Percentiles rank a stretch among this genome's conserved stretches.
Conservation (phyloP, 805 yeast genomes). For the Candida ponderosae region DNA sequence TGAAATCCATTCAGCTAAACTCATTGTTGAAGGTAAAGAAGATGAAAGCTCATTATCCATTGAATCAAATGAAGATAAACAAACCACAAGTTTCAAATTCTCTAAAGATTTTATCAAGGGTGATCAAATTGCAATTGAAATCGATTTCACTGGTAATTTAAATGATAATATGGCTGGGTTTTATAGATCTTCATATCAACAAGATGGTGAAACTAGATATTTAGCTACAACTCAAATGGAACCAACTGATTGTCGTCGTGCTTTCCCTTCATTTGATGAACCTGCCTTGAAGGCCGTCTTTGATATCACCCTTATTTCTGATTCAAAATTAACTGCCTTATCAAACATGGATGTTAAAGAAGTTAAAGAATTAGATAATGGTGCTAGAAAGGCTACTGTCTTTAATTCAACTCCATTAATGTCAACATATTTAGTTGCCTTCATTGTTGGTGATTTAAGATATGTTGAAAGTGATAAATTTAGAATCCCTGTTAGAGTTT, state of each 20-base stretch:
- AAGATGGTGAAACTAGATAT: constrained; percentile 57
- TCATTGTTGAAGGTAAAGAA: constrained; percentile 27
- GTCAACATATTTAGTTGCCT: constrained; percentile 83
- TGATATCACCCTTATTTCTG: constrained; percentile 54
- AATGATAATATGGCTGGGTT: constrained; percentile 81
- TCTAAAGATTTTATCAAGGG: constrained; percentile 31
- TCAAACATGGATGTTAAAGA: constrained; percentile 62
- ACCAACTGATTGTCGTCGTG: constrained; percentile 80
- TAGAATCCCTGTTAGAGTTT: constrained; percentile 72
- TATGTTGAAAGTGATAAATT: constrained; percentile 61
- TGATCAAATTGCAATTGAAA: constrained; percentile 34
- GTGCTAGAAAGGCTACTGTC: constrained; percentile 41
- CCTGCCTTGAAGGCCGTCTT: constrained; percentile 74
- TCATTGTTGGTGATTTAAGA: constrained; percentile 72
- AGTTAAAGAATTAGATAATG: constrained; percentile 34
- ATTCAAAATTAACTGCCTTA: constrained; percentile 46
- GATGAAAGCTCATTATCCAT: constrained; percentile 21
- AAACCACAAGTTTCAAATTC: constrained; percentile 56
- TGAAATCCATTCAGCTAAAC: constrained; percentile 42
- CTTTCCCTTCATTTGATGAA: constrained; percentile 83
- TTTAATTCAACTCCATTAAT: constrained; percentile 76
- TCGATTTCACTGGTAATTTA: constrained; percentile 54
- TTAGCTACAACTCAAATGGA: constrained; percentile 84
- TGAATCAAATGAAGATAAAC: constrained; percentile 42
- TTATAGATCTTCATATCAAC: constrained; percentile 60